Percentiles rank a stretch among this genome's conserved stretches.
Evolutionary conservation across 371 early-diverging fungal species (phyloP).

Genomic region (Smittium culicis): DNA sequence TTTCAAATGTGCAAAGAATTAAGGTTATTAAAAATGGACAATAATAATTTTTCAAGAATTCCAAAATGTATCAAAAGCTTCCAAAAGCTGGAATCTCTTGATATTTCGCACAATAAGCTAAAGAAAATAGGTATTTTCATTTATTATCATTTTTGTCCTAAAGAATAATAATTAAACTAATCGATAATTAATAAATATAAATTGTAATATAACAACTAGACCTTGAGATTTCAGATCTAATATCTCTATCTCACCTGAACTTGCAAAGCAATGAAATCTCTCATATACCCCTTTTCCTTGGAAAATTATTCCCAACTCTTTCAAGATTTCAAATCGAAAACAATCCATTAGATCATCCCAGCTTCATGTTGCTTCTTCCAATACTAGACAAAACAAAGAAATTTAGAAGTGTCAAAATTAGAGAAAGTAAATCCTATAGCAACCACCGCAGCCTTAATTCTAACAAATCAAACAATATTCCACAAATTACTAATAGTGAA

Average conservation of each 20-base stretch:
- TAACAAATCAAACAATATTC: no score
- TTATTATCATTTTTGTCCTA: neutral
- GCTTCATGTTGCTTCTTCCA: neutral
- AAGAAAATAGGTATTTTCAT: neutral
- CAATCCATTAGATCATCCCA: neutral
- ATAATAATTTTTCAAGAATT: neutral
- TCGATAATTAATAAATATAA: neutral
- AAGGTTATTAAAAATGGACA: neutral
- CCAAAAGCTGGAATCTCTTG: neutral
- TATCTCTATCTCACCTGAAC: neutral
- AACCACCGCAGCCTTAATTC: no score
- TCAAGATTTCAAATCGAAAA: neutral
- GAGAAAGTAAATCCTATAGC: no score
- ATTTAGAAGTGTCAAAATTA: no score
- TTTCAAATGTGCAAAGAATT: neutral
- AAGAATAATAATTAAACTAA: neutral
- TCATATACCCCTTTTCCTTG: neutral
- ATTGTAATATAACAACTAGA: neutral
- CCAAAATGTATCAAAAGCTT: neutral
- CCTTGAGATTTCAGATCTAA: neutral
- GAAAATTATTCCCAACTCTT: neutral
- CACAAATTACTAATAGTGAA: no score
- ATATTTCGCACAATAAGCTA: neutral
- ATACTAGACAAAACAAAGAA: neutral
- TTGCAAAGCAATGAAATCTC: neutral